A percentile compares a stretch with the other conserved stretches of the same genome.
These are phyloP conservation scores for Lasiosphaeria ovina DNA, from an alignment of 495 filamentous ascomycete species.

Conservation along the genomic window DNA sequence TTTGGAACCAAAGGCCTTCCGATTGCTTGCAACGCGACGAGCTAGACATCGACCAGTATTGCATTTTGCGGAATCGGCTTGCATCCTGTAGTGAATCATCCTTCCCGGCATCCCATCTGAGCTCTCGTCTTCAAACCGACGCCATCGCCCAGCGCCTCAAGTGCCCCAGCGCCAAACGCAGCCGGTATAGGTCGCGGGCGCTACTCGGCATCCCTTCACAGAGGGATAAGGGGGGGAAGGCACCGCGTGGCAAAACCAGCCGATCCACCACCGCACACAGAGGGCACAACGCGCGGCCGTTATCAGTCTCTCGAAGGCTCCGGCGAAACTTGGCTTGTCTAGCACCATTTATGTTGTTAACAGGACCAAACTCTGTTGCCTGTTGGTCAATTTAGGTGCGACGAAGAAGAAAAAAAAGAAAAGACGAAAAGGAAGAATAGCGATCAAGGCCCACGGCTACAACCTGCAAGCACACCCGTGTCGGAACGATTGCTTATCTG, in stretches of 20 bases:
- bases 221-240: background rate
- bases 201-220: background rate
- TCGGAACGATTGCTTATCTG: slow-evolving; percentile 27
- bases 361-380: background rate
- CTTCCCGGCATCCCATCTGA: slow-evolving; percentile 18
- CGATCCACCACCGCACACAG: background rate
- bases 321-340: slow-evolving; percentile 1
- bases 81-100: slow-evolving; percentile 19
- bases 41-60: background rate
- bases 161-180: background rate
- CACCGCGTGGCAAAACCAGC: background rate
- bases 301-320: background rate
- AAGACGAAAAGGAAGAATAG: slow-evolving; percentile 10
- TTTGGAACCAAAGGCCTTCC: too few relatives aligned
- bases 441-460: slow-evolving; percentile 5
- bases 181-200: background rate
- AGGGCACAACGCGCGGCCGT: background rate
- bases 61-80: slow-evolving; percentile 9
- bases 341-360: slow-evolving; percentile 7
- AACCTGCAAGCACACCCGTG: slow-evolving; percentile 11
- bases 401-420: background rate
- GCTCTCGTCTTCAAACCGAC: background rate
- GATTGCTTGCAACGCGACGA: background rate
- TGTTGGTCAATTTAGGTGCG: background rate
- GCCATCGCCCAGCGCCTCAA: slow-evolving; percentile 4